Conservation (phyloP, 192 early-diverging fungal species). For the Umbelopsis vinacea region DNA sequence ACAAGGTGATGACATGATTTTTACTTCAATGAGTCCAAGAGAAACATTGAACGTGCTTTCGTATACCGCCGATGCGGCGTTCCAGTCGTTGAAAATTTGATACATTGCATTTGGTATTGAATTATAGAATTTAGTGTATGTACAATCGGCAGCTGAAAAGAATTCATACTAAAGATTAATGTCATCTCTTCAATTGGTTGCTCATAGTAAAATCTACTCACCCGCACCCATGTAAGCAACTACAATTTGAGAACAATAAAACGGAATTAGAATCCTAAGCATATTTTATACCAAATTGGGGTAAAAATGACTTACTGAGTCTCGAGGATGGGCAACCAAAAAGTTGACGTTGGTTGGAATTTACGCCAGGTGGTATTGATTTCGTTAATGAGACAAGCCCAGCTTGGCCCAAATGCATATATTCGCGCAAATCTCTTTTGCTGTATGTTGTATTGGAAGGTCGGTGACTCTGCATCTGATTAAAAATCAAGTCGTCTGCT, state of each 20-base stretch:
- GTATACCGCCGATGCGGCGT: constrained; percentile 81
- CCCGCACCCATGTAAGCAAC: constrained; percentile 43
- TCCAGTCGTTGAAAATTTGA: constrained; percentile 86
- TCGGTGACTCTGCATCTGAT: constrained; percentile 13
- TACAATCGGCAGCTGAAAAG: constrained; percentile 68
- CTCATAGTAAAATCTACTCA: not conserved
- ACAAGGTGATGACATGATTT: constrained; percentile 68
- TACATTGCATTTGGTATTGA: constrained; percentile 58
- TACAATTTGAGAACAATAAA: constrained; percentile 13
- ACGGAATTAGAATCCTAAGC: not conserved
- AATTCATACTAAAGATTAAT: not conserved
- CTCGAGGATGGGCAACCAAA: constrained; percentile 33
- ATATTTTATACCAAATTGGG: not conserved
- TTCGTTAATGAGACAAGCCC: not conserved
- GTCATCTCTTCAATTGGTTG: not conserved
- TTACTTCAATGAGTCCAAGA: constrained; percentile 83
- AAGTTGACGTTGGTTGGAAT: constrained; percentile 2
- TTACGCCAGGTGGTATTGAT: not conserved
- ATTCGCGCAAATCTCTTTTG: not conserved
- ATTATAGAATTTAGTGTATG: constrained; percentile 63
- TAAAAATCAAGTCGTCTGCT: not conserved
- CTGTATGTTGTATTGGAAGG: not conserved
- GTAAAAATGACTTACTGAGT: constrained; percentile 24
- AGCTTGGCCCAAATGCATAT: constrained; percentile 7
- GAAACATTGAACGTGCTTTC: constrained; percentile 84